Evolutionary conservation across 768 basidiomycete species (phyloP).

Genomic region (Coprinopsis strossmayeri): DNA sequence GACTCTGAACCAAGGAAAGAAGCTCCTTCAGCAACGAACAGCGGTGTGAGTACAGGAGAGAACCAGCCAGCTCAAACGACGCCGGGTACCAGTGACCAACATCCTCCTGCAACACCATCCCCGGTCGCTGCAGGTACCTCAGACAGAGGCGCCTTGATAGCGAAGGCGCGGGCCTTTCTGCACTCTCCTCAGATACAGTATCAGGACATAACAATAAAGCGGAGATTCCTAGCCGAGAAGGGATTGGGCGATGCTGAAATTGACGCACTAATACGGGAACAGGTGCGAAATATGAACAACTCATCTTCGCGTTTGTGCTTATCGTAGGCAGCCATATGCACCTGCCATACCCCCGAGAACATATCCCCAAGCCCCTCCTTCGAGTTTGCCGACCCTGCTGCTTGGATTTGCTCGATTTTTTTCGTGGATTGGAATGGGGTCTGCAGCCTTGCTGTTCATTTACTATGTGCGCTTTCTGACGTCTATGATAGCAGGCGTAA

Average conservation of each 20-base stretch:
- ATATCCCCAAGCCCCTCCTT: slow-evolving; percentile 66
- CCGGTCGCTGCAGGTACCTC: not conserved
- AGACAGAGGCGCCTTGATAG: slow-evolving; percentile 37
- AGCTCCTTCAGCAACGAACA: too few relatives aligned
- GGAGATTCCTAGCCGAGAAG: slow-evolving; percentile 62
- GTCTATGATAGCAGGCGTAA: not conserved
- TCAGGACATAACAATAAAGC: slow-evolving; percentile 51
- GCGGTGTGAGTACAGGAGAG: too few relatives aligned
- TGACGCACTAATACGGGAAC: slow-evolving; percentile 46
- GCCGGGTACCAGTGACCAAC: too few relatives aligned
- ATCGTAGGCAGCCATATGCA: not conserved
- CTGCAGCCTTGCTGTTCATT: slow-evolving; percentile 48
- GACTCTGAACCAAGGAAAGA: too few relatives aligned
- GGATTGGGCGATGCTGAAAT: slow-evolving; percentile 61
- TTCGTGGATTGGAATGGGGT: slow-evolving; percentile 62
- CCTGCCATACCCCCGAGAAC: slow-evolving; percentile 64
- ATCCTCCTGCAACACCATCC: not conserved
- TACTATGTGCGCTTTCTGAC: slow-evolving; percentile 51
- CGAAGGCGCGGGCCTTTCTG: slow-evolving; percentile 59
- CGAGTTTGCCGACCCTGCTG: slow-evolving; percentile 62
- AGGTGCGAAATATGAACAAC: slow-evolving; percentile 33
- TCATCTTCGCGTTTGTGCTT: not conserved
- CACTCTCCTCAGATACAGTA: slow-evolving; percentile 56
- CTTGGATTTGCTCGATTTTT: slow-evolving; percentile 54
- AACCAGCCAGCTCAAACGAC: too few relatives aligned